These are phyloP conservation scores for Colletotrichum nymphaeae DNA, from an alignment of 2,329 filamentous ascomycete species.

Conservation along the genomic window DNA sequence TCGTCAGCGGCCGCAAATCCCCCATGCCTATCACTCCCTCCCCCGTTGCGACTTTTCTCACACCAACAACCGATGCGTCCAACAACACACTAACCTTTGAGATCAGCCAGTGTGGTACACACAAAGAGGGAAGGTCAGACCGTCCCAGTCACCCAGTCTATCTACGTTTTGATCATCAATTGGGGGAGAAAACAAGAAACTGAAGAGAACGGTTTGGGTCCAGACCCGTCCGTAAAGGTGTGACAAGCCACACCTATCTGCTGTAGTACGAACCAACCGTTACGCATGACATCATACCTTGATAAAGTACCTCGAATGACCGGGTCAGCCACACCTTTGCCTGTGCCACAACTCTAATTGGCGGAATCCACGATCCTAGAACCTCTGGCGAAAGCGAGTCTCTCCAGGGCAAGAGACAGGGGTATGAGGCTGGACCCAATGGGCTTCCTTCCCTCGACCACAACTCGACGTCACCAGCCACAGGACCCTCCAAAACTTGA, in stretches of 20 bases:
- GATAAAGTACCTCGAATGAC: no score
- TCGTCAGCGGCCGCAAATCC: slow-evolving; percentile 16
- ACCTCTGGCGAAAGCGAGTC: neutral
- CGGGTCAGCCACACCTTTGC: slow-evolving; percentile 14
- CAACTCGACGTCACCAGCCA: slow-evolving; percentile 35
- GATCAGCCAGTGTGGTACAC: neutral
- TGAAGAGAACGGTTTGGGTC: neutral
- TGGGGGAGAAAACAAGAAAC: neutral
- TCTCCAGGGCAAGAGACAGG: slow-evolving; percentile 17
- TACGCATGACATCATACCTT: slow-evolving; percentile 23
- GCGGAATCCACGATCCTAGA: neutral
- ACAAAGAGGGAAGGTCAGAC: neutral
- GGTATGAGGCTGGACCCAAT: slow-evolving; percentile 32
- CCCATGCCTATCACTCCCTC: neutral
- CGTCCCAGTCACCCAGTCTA: neutral
- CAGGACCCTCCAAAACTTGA: slow-evolving; percentile 31
- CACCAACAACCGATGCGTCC: neutral
- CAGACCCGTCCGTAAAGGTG: neutral
- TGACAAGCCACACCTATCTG: neutral
- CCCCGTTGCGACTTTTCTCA: neutral
- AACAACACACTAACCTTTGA: neutral
- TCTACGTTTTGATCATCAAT: neutral
- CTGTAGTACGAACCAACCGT: neutral
- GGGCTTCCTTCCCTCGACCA: neutral
- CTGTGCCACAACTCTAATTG: slow-evolving; percentile 15